A percentile compares a stretch with the other conserved stretches of the same genome.
Conservation (phyloP, 1,139 yeast genomes). For the Scheffersomyces segobiensis region DNA sequence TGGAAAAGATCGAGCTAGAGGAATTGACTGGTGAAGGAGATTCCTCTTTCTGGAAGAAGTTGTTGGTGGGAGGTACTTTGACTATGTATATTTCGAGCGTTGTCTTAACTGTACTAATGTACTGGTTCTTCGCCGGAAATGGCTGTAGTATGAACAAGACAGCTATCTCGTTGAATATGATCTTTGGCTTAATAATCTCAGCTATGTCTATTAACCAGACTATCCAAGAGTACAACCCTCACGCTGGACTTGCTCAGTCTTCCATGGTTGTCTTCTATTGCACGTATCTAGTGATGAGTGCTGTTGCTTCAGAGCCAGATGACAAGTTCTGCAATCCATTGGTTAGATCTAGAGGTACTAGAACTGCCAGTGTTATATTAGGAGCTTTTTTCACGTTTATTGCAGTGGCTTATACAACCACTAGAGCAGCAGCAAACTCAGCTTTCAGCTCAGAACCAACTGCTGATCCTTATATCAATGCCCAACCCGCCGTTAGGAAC, state of each 20-base stretch:
- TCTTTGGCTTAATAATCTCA: constrained; percentile 65
- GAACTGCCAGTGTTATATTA: constrained; percentile 82
- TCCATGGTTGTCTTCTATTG: constrained; percentile 96
- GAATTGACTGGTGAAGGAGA: constrained; percentile 61
- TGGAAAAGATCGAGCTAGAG: constrained; percentile 84
- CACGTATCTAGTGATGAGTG: constrained; percentile 87
- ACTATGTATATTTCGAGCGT: constrained; percentile 78
- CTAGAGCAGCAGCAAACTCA: constrained; percentile 86
- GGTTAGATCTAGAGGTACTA: constrained; percentile 83
- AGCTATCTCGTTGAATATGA: constrained; percentile 75
- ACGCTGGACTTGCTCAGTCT: constrained; percentile 94
- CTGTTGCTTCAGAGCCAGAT: constrained; percentile 96
- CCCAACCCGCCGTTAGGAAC: constrained; percentile 61
- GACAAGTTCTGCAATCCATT: constrained; percentile 90
- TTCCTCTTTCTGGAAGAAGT: constrained; percentile 70
- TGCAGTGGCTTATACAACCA: constrained; percentile 96
- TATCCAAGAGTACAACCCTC: constrained; percentile 90
- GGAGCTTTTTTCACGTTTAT: constrained; percentile 94
- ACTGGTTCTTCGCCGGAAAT: constrained; percentile 75
- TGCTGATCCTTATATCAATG: constrained; percentile 29
- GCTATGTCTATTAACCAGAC: constrained; percentile 75
- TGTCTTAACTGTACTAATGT: constrained; percentile 75
- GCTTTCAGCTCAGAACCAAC: constrained; percentile 44
- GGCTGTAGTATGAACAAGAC: constrained; percentile 92
- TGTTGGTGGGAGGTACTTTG: constrained; percentile 83